Evolutionary conservation across 2,329 filamentous ascomycete genomes (phyloP), one percentile per base, ranked within the genome.

Genomic region (Exophiala calicioides): DNA sequence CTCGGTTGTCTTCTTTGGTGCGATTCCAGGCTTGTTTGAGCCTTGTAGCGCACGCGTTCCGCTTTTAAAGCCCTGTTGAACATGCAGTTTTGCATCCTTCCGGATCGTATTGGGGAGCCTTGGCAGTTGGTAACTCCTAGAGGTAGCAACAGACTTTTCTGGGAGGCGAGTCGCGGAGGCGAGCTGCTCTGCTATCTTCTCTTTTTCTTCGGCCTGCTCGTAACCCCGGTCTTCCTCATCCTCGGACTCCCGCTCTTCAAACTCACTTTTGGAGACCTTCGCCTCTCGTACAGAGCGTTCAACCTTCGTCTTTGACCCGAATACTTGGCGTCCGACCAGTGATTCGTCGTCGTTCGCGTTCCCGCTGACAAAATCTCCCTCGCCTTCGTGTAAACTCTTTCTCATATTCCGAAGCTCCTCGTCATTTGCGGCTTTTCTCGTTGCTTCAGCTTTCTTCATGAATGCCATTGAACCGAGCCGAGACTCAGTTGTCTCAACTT

Each of bases 391-490:
- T 16, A 96, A 73, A 36, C 91, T 86, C 45, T 81, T 80, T 37
- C 84, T 78, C 37, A 96, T 80, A 57, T 82, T 76, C 64, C 72
- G 77, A 9, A 88, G 71, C 46, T 88, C 80, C 45, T 87, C 85
- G 59, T 95, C 88, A 58, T 97, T 96, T 47, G 82, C 79, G 53
- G 85, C 81, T 66, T 85, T 90, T 60, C 82, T 82, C 27, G 82
- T 77, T 20, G 85, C 86, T 61, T 96, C 90, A 1, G 90, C 88
- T 57, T 85, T 89, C 60, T 85, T 82, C 93, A 98, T 97, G 65
- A 98, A 98, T 52, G 88, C 88, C 85, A 98, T 89, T 40, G 80
- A 79, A 67, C 88, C 82, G 5, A 98, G 71, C 58, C 81, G 85
- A 10, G 84, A 84, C 57, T 79, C 75, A 0, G 79, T 79, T 13